Conservation (phyloP, 2,329 filamentous ascomycete genomes). For the Rosellinia necatrix region DNA sequence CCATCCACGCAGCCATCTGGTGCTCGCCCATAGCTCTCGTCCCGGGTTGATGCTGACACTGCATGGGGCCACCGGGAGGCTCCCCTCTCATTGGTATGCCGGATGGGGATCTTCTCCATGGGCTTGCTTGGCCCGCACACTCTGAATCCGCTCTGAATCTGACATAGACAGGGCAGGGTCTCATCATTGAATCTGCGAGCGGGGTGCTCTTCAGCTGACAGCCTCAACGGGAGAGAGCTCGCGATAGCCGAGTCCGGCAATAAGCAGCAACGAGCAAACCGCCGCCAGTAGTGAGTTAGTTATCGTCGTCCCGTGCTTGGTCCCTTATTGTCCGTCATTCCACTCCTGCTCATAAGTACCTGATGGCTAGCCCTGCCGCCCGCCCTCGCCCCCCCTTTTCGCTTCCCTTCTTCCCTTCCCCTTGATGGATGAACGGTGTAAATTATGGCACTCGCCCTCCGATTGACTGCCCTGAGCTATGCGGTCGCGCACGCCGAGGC, state of each 20-base stretch:
- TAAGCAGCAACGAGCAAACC: constrained; percentile 21
- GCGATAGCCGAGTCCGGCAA: constrained; percentile 29
- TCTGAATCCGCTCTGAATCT: constrained; percentile 29
- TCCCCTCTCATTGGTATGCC: constrained; percentile 26
- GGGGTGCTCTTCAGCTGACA: constrained; percentile 35
- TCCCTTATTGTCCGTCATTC: background rate
- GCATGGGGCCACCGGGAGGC: constrained; percentile 21
- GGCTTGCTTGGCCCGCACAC: constrained; percentile 30
- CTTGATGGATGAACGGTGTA: constrained; percentile 34
- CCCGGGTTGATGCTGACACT: constrained; percentile 29
- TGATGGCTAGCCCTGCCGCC: constrained; percentile 26
- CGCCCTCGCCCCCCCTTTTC: constrained; percentile 8
- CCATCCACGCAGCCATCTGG: constrained; percentile 16
- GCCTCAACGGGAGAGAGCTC: constrained; percentile 32
- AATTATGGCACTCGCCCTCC: constrained; percentile 38
- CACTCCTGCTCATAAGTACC: constrained; percentile 20
- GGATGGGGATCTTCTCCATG: constrained; percentile 27
- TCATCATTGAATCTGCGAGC: constrained; percentile 28
- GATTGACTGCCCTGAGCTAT: constrained; percentile 38
- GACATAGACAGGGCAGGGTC: constrained; percentile 29
- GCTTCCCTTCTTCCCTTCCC: constrained; percentile 8
- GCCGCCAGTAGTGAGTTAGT: too few relatives aligned
- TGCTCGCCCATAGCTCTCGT: constrained; percentile 15
- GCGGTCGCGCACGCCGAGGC: constrained; percentile 35
- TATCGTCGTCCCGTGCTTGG: too few relatives aligned